phyloP scores from a whole-genome alignment of 805 yeast genomes.

The Wickerhamomyces pijperi region DNA sequence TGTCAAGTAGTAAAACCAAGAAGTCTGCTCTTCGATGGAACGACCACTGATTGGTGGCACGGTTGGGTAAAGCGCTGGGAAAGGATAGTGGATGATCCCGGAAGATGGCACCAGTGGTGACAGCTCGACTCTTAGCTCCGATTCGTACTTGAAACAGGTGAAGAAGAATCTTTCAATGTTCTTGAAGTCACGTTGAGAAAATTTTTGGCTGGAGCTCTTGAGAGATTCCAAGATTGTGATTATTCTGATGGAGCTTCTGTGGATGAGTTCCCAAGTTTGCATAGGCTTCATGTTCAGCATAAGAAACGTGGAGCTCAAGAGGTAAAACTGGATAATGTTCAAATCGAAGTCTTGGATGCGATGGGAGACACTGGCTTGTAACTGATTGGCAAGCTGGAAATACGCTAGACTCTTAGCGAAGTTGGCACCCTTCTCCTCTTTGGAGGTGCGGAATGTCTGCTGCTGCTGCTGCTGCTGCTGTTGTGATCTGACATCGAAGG shows the following conservation, averaged over 20 bases:
- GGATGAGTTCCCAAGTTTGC: slow-evolving; percentile 13
- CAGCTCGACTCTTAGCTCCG: slow-evolving; percentile 16
- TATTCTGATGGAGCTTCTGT: slow-evolving; percentile 11
- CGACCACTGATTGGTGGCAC: slow-evolving; percentile 12
- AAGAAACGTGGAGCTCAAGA: slow-evolving; percentile 12
- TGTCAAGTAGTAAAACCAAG: slow-evolving; percentile 17
- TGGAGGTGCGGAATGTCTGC: slow-evolving; percentile 7
- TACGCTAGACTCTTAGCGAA: slow-evolving; percentile 5
- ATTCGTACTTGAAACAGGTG: slow-evolving; percentile 16
- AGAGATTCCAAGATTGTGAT: slow-evolving; percentile 13
- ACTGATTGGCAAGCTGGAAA: slow-evolving; percentile 6
- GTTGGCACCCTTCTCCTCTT: slow-evolving; percentile 4
- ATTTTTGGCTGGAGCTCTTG: slow-evolving; percentile 10
- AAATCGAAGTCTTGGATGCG: slow-evolving; percentile 10
- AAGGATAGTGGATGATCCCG: slow-evolving; percentile 16
- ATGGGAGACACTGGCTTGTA: slow-evolving; percentile 5
- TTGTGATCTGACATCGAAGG: slow-evolving; percentile 10
- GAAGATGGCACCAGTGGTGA: slow-evolving; percentile 16
- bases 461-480: slow-evolving; percentile 2
- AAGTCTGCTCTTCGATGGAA: slow-evolving; percentile 10
- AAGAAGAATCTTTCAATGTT: slow-evolving; percentile 14
- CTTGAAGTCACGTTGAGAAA: slow-evolving; percentile 9
- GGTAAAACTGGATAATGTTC: slow-evolving; percentile 8
- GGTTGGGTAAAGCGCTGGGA: slow-evolving; percentile 15
- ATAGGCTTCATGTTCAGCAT: slow-evolving; percentile 17